These are phyloP conservation scores for Hanseniaspora singularis DNA, from an alignment of 805 yeast genomes.

Conservation along the genomic window DNA sequence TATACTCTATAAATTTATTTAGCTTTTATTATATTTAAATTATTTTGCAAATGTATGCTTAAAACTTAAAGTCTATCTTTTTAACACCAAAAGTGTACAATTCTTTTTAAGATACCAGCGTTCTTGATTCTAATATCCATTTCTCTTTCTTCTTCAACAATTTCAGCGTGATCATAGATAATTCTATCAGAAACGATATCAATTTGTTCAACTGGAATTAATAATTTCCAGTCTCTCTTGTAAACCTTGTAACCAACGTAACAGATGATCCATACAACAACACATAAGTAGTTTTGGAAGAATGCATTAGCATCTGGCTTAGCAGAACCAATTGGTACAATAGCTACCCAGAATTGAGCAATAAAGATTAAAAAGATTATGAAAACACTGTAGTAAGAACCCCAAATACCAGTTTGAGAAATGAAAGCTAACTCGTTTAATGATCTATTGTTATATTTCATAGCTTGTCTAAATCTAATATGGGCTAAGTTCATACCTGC, in stretches of 20 bases:
- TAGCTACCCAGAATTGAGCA: conserved; percentile 61
- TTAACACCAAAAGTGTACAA: conserved; percentile 29
- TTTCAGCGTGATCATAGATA: conserved; percentile 27
- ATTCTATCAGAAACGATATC: conserved; percentile 27
- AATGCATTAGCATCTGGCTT: conserved; percentile 33
- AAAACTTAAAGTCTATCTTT: too few species aligned
- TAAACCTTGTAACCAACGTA: conserved; percentile 38
- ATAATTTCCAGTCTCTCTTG: conserved; percentile 35
- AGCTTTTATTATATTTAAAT: not conserved
- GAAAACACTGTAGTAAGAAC: conserved; percentile 40
- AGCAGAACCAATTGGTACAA: conserved; percentile 53
- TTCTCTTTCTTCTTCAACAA: conserved; percentile 29
- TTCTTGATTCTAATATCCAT: conserved; percentile 23
- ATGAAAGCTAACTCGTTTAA: conserved; percentile 40
- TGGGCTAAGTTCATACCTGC: conserved; percentile 44
- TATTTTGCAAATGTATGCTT: too few species aligned
- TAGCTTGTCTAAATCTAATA: conserved; percentile 47
- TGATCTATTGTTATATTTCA: conserved; percentile 42
- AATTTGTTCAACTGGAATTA: conserved; percentile 26
- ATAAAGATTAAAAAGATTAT: conserved; percentile 40
- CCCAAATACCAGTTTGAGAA: conserved; percentile 41
- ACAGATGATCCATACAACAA: conserved; percentile 34
- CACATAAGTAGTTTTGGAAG: conserved; percentile 38
- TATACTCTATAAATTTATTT: too few species aligned
- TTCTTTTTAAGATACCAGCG: conserved; percentile 24